Evolutionary conservation across 202 grass and related monocot species (phyloP), one percentile per base, ranked within the genome.

Genomic region (Digitaria exilis): DNA sequence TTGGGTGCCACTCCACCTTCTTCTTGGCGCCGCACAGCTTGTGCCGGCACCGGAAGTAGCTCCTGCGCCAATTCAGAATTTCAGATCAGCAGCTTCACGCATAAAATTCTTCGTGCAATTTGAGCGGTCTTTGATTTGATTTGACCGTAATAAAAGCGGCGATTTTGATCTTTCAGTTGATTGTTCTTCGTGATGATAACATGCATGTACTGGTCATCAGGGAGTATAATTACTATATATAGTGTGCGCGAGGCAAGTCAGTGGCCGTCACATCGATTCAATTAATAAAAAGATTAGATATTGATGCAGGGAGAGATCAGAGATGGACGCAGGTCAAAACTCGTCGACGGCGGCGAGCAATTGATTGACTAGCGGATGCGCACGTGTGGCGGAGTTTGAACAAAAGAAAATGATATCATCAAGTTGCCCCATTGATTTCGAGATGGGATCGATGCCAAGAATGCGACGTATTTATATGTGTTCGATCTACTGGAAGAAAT

Each of bases 21-120:
- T 97, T 97, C 82, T 88, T 94, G 6, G 80, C 94, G 32, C 45
- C 82, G 87, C 94, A 97, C 16, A 21, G 59, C 76, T 22, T 88
- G 56, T 90, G 83, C 50, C 88, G 87, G 80, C 94, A 97, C 75
- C 87, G 90, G 89, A 92, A 97, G 81, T 97, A 97, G 67, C 85
- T 90, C 85, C 91, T 97, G 74, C 71, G 50, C 31, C 55, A 34
- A 26, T 34, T 34, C n/a, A n/a, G n/a, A n/a, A n/a, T n/a, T 57
- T 24, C 65, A 60, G 4, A 7, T 31, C 69, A 17, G n/a, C n/a
- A 34, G 32, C 32, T 34, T 4, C 32, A 34, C 1, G 28, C 6
- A 18, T 11, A 16, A 34, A 35, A 16, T 19, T 32, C 2, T 4
- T 7, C 6, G 59, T 16, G 59, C 59, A 49, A 62, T 77, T 77